Evolutionary conservation across 2,329 filamentous ascomycete genomes (phyloP).

Genomic region (Clonostachys rhizophaga): DNA sequence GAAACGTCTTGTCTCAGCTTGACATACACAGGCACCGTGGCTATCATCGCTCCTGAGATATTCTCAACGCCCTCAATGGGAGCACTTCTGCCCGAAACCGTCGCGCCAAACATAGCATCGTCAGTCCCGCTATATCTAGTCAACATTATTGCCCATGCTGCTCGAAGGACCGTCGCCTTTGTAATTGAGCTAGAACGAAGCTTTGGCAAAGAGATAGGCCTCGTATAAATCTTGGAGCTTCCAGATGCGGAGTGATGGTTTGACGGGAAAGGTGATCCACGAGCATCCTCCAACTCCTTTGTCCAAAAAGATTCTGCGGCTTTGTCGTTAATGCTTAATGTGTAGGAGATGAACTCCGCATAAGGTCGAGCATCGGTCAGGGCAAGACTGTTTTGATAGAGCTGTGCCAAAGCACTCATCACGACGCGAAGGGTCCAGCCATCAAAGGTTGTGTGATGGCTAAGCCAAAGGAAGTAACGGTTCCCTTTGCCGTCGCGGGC

Average conservation of each 20-base stretch:
- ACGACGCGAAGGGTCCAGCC: conserved; percentile 1
- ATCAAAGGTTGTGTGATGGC: conserved; percentile 2
- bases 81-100: conserved; percentile 13
- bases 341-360: conserved; percentile 5
- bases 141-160: conserved; percentile 3
- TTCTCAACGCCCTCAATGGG: conserved; percentile 2
- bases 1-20: conserved; percentile 1
- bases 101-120: conserved; percentile 14
- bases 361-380: conserved; percentile 1
- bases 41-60: conserved; percentile 6
- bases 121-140: conserved; percentile 8
- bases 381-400: neutral
- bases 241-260: neutral
- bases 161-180: neutral
- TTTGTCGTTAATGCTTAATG: neutral
- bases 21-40: conserved; percentile 5
- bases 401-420: conserved; percentile 1
- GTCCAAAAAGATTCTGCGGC: conserved; percentile 5
- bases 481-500: conserved; percentile 2
- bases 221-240: neutral
- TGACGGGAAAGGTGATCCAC: conserved; percentile 4
- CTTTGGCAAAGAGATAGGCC: neutral
- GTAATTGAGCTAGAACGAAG: conserved; percentile 1
- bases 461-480: conserved; percentile 1
- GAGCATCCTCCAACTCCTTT: conserved; percentile 5